Conservation (phyloP, 2,329 filamentous ascomycete species). For the Lizonia empirigonia region DNA sequence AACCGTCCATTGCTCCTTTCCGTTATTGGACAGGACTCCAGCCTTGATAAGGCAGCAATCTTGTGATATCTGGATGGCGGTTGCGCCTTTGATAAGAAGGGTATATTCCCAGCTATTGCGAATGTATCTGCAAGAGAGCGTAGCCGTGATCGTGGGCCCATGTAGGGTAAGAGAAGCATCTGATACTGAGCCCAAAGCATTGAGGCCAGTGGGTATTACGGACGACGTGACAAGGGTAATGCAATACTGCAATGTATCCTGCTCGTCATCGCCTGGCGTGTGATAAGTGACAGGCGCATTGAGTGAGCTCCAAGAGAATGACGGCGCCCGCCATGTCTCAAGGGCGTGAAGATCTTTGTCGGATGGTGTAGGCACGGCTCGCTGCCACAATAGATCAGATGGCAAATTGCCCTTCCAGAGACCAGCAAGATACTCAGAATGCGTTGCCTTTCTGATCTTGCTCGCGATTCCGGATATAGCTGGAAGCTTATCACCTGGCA, state of each 20-base stretch:
- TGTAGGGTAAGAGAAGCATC: constrained; percentile 31
- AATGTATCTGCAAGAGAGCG: constrained; percentile 22
- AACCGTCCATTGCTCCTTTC: constrained; percentile 18
- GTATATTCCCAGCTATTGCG: constrained; percentile 29
- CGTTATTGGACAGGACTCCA: constrained; percentile 4
- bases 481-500: constrained; percentile 38
- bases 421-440: constrained; percentile 42
- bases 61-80: constrained; percentile 31
- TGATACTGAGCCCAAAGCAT: constrained; percentile 35
- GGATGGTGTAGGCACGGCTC: constrained; percentile 4
- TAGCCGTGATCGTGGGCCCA: constrained; percentile 27
- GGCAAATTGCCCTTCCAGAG: constrained; percentile 41
- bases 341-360: constrained; percentile 17
- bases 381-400: constrained; percentile 40
- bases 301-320: constrained; percentile 44
- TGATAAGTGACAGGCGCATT: constrained; percentile 34
- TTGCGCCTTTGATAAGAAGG: constrained; percentile 36
- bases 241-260: constrained; percentile 19
- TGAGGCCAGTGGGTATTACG: constrained; percentile 29
- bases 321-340: constrained; percentile 37
- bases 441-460: constrained; percentile 37
- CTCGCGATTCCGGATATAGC: constrained; percentile 45
- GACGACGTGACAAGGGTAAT: constrained; percentile 25
- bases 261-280: constrained; percentile 29
- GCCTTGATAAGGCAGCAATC: constrained; percentile 36